phyloP scores from a whole-genome alignment of 805 yeast genomes.

The Ogataea polymorpha region DNA sequence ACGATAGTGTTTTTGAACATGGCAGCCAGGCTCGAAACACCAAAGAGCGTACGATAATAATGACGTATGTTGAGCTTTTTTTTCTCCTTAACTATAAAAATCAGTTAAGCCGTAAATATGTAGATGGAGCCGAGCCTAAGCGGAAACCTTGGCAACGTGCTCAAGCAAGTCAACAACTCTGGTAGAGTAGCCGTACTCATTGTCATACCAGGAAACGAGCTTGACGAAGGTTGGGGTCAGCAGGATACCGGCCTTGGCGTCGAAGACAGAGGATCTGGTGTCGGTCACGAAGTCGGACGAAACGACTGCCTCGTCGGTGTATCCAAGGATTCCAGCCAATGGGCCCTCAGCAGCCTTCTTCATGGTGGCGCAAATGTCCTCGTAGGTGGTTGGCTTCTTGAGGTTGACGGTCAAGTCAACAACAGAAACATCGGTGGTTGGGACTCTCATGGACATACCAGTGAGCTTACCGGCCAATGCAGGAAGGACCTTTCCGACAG shows the following conservation, averaged over 20 bases:
- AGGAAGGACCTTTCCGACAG: constrained; percentile 94
- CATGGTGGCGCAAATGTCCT: constrained; percentile 73
- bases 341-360: constrained; percentile 75
- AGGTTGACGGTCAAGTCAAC: constrained; percentile 88
- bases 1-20: too few species aligned
- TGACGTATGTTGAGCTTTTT: neutral
- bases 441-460: constrained; percentile 92
- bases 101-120: neutral
- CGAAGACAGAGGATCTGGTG: constrained; percentile 82
- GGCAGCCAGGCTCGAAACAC: too few species aligned
- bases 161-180: constrained; percentile 90
- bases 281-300: constrained; percentile 87
- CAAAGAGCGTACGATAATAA: neutral
- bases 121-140: constrained; percentile 16
- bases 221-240: constrained; percentile 86
- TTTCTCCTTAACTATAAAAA: neutral
- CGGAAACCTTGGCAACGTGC: constrained; percentile 62
- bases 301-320: constrained; percentile 91
- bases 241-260: constrained; percentile 86
- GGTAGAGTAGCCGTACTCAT: constrained; percentile 94
- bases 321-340: constrained; percentile 80
- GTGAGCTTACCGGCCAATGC: constrained; percentile 88
- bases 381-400: constrained; percentile 73
- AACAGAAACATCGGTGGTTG: constrained; percentile 90
- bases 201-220: constrained; percentile 93